Evolutionary conservation across 2,329 filamentous ascomycete genomes (phyloP).

Genomic region (Alternaria tenuissima): DNA sequence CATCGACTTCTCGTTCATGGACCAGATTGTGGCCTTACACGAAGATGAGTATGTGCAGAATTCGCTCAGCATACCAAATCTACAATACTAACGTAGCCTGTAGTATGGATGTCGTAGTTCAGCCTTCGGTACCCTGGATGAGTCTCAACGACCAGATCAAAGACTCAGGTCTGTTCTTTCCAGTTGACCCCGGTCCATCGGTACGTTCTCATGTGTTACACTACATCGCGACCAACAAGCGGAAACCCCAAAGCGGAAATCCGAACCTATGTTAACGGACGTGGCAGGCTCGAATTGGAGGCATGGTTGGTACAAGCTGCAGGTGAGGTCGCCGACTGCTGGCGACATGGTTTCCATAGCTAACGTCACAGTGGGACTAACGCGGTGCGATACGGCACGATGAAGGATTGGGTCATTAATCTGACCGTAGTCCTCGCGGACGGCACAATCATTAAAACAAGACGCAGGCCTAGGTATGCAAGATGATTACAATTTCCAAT

Average conservation of each 20-base stretch:
- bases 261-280: constrained; percentile 29
- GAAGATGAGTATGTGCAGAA: constrained; percentile 68
- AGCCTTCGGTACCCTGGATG: constrained; percentile 93
- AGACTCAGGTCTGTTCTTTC: constrained; percentile 83
- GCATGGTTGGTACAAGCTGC: constrained; percentile 81
- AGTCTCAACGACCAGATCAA: constrained; percentile 79
- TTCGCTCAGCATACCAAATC: neutral
- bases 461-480: constrained; percentile 69
- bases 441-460: constrained; percentile 80
- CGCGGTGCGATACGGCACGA: constrained; percentile 81
- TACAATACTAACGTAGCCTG: constrained; percentile 28
- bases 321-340: constrained; percentile 33
- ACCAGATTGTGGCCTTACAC: constrained; percentile 79
- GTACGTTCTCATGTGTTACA: constrained; percentile 30
- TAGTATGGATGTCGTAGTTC: constrained; percentile 87
- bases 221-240: constrained; percentile 8
- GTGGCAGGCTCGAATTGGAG: constrained; percentile 73
- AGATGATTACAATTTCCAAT: constrained; percentile 11
- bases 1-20: constrained; percentile 90
- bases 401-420: constrained; percentile 89
- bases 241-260: constrained; percentile 23
- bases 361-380: constrained; percentile 70
- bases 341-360: constrained; percentile 3
- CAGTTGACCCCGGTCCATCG: constrained; percentile 80
- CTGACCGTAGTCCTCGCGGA: constrained; percentile 82